Conservation (phyloP, 306 rosid genomes). For the Carpinus fangiana region DNA sequence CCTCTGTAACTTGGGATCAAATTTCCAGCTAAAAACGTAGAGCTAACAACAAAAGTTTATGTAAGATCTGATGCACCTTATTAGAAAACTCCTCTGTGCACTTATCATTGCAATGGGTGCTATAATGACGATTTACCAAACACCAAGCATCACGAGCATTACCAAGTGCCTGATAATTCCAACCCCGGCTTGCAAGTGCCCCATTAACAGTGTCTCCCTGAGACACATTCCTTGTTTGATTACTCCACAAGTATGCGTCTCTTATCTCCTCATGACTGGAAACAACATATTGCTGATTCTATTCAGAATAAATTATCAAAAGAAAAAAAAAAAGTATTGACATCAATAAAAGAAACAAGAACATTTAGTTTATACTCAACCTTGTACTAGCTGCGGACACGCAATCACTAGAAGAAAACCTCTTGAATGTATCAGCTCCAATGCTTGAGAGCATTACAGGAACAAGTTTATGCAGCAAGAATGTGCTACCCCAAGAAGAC, state of each 20-base stretch:
- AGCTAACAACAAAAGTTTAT: not conserved
- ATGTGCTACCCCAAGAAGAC: conserved; percentile 16
- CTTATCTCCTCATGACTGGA: conserved; percentile 31
- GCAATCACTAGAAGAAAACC: conserved; percentile 14
- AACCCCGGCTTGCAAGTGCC: conserved; percentile 23
- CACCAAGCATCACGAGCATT: conserved; percentile 24
- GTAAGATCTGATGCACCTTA: conserved; percentile 49
- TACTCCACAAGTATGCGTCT: conserved; percentile 34
- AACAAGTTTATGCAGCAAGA: conserved; percentile 14
- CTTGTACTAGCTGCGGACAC: conserved; percentile 7
- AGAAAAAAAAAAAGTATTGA: not conserved
- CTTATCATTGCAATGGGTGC: conserved; percentile 30
- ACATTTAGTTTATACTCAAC: not conserved
- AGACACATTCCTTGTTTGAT: conserved; percentile 31
- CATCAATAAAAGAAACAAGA: conserved; percentile 11
- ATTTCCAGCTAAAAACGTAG: not conserved
- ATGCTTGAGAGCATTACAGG: conserved; percentile 18
- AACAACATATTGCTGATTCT: not conserved
- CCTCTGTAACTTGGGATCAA: not conserved
- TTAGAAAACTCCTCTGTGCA: conserved; percentile 37
- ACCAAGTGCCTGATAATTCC: conserved; percentile 24
- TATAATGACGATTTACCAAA: conserved; percentile 46
- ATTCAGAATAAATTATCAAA: not conserved
- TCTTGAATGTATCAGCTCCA: conserved; percentile 12
- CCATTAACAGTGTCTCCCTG: conserved; percentile 23